Conservation (phyloP, 2,329 filamentous ascomycete genomes). For the Ceratocystis diversiconidia region DNA sequence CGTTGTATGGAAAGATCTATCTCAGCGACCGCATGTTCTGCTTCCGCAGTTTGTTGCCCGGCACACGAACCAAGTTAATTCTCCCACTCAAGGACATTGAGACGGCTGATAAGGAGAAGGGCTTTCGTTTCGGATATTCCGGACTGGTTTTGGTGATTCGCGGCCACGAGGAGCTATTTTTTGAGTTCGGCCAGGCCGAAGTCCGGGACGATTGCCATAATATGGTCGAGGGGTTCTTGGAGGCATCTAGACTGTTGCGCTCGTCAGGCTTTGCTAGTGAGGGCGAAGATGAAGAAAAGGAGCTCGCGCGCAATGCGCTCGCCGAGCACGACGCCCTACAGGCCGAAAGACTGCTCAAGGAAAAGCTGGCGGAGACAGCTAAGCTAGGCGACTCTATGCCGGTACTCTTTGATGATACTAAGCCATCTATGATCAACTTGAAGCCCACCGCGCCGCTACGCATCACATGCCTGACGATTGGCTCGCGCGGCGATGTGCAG, state of each 20-base stretch:
- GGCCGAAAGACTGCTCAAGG: slow-evolving; percentile 28
- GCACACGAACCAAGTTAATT: slow-evolving; percentile 83
- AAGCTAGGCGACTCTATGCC: slow-evolving; percentile 46
- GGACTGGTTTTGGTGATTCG: slow-evolving; percentile 86
- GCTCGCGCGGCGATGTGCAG: slow-evolving; percentile 89
- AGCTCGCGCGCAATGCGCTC: slow-evolving; percentile 58
- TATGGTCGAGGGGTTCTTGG: slow-evolving; percentile 8
- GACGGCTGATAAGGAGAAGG: slow-evolving; percentile 87
- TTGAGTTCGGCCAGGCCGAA: slow-evolving; percentile 70
- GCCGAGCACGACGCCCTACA: slow-evolving; percentile 65
- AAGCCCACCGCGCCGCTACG: slow-evolving; percentile 67
- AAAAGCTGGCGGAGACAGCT: slow-evolving; percentile 14
- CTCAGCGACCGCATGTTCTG: slow-evolving; percentile 78
- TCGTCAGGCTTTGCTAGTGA: slow-evolving; percentile 2
- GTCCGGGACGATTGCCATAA: slow-evolving; percentile 69
- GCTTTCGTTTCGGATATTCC: slow-evolving; percentile 81
- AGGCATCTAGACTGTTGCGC: background rate
- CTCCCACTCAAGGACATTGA: slow-evolving; percentile 83
- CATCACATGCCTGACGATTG: slow-evolving; percentile 90
- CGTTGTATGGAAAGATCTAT: slow-evolving; percentile 93
- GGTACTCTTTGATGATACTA: slow-evolving; percentile 78
- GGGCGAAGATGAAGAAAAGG: slow-evolving; percentile 39
- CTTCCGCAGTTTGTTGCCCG: slow-evolving; percentile 80
- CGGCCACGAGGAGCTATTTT: slow-evolving; percentile 91
- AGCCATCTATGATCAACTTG: slow-evolving; percentile 58